Base-by-base conservation (phyloP, 1,284 basidiomycete species). In the Ganoderma sinense region DNA sequence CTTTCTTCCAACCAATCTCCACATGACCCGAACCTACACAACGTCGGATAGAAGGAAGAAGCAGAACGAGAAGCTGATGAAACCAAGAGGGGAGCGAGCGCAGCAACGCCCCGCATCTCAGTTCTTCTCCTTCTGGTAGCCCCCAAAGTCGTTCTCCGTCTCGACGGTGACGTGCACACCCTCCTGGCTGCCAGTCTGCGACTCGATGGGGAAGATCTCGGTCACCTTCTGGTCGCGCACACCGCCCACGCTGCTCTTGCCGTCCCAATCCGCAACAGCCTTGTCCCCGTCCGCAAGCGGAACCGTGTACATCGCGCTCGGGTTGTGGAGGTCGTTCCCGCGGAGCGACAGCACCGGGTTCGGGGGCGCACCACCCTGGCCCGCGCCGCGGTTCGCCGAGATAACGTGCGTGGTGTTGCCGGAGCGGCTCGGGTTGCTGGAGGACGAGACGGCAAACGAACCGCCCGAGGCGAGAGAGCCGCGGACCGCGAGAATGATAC, bases 401-500 rank as follows among this genome's bases (percentile, higher is more conserved):
- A 88, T 75, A 79, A 87, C 82, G 80, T 88, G 80, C 51, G 85
- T 84, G 31, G 77, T 79, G 66, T 76, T 76, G 62, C 70, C 73
- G 7, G 78, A 77, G 79, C 81, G 67, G 77, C 80, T 73, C 79
- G 71, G 75, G 72, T 77, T 73, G 40, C 76, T 76, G 43, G 74
- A 71, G 36, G 77, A 77, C 65, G 80, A 80, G 59, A 81, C 84
- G 39, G 89, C 85, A 78, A 93, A 94, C 43, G 85, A 84, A 23
- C 93, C 93, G 51, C 93, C 93, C 40, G 86, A 79, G 31, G 82
- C 84, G 77, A 94, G 91, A 16, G 87, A 81, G 48, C 93, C 93
- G 66, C 91, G 90, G 65, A 94, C 90, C 71, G 88, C 87, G 74
- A 95, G 90, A 73, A 95, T 86, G 83, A 95, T 94, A 74, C 93